A percentile compares a stretch with the other conserved stretches of the same genome.
Conservation (phyloP, 805 yeast genomes). For the Pichia sporocuriosa region DNA sequence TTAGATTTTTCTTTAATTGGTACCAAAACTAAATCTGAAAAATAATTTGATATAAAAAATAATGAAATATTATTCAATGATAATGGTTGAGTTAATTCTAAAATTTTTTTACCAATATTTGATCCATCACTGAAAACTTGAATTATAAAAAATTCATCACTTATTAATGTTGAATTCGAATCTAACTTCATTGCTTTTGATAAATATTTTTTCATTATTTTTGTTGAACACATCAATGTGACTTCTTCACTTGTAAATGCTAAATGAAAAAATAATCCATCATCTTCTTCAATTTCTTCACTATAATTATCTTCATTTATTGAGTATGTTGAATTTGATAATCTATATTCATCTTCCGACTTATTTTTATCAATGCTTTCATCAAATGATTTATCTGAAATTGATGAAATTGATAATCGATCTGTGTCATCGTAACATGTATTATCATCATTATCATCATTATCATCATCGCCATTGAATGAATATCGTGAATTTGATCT, state of each 20-base stretch:
- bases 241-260: constrained; percentile 60
- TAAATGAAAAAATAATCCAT: constrained; percentile 47
- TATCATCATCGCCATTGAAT: constrained; percentile 10
- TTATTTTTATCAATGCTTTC: neutral
- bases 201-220: constrained; percentile 34
- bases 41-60: constrained; percentile 57
- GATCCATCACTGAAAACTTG: constrained; percentile 58
- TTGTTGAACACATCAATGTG: constrained; percentile 47
- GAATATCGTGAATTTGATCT: constrained; percentile 9
- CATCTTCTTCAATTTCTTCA: constrained; percentile 28
- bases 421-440: too few relatives aligned
- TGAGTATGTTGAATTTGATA: constrained; percentile 9
- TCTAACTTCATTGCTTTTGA: constrained; percentile 34
- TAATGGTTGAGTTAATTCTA: constrained; percentile 53
- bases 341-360: neutral
- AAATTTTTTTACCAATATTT: constrained; percentile 45
- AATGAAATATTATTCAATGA: constrained; percentile 49
- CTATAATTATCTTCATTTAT: neutral
- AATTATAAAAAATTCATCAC: constrained; percentile 42
- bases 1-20: constrained; percentile 39
- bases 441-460: too few relatives aligned
- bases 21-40: constrained; percentile 56
- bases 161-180: constrained; percentile 33
- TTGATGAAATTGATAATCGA: constrained; percentile 11
- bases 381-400: constrained; percentile 11